A percentile compares a stretch with the other conserved stretches of the same genome.
Evolutionary conservation across 192 early-diverging fungal genomes (phyloP).

Genomic region (Thamnidium elegans): DNA sequence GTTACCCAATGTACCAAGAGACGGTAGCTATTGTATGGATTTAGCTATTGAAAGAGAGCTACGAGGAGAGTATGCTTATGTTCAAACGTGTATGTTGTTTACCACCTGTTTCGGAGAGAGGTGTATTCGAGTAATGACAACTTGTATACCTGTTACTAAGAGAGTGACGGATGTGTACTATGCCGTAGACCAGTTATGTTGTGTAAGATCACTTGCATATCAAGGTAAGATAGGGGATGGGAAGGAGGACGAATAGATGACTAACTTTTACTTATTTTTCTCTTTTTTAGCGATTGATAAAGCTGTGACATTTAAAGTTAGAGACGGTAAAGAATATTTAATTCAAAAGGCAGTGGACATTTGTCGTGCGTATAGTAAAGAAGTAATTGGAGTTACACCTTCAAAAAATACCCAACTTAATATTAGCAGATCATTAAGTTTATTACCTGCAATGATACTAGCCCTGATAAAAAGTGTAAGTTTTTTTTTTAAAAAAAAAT

Average conservation of each 20-base stretch:
- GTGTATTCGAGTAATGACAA: constrained; percentile 79
- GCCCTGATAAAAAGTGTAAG: constrained; percentile 70
- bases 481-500: neutral
- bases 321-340: constrained; percentile 78
- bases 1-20: constrained; percentile 78
- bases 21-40: constrained; percentile 75
- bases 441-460: constrained; percentile 71
- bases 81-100: constrained; percentile 82
- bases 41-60: constrained; percentile 55
- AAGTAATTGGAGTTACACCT: constrained; percentile 55
- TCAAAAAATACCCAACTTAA: constrained; percentile 59
- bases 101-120: constrained; percentile 78
- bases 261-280: neutral
- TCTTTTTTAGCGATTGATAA: constrained; percentile 61
- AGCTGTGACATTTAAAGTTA: constrained; percentile 62
- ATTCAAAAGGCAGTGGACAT: constrained; percentile 65
- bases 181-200: constrained; percentile 63
- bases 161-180: constrained; percentile 66
- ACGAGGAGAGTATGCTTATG: constrained; percentile 57
- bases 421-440: constrained; percentile 65
- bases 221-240: constrained; percentile 39
- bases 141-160: constrained; percentile 70
- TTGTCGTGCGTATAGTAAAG: constrained; percentile 66
- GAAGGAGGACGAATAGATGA: too few species aligned
- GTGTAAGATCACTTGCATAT: constrained; percentile 66